A percentile compares a stretch with the other conserved stretches of the same genome.
These are phyloP conservation scores for Trametes polyzona DNA, from an alignment of 1,284 basidiomycete species.

Conservation along the genomic window DNA sequence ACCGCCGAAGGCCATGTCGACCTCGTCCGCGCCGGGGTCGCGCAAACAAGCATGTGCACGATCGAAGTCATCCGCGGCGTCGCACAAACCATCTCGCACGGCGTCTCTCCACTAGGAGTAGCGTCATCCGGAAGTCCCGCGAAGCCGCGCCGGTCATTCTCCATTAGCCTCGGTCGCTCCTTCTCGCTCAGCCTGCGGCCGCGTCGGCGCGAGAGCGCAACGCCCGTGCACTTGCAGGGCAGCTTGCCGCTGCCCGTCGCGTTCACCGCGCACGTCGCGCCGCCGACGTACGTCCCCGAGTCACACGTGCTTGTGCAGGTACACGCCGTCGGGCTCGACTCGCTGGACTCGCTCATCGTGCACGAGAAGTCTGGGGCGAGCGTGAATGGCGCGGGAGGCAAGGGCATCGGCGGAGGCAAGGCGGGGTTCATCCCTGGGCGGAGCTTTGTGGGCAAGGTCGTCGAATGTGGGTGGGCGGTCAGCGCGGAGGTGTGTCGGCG, in stretches of 20 bases:
- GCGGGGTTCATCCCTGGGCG: constrained; percentile 82
- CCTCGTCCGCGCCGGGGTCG: constrained; percentile 72
- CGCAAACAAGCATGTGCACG: constrained; percentile 85
- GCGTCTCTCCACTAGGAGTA: no score
- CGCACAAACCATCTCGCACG: constrained; percentile 32
- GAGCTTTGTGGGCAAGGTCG: constrained; percentile 78
- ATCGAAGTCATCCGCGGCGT: constrained; percentile 77
- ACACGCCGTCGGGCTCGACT: constrained; percentile 82
- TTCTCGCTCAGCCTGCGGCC: constrained; percentile 22
- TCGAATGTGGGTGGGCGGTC: constrained; percentile 83
- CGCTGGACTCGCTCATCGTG: constrained; percentile 68
- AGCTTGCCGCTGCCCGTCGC: constrained; percentile 52
- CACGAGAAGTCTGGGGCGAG: constrained; percentile 43
- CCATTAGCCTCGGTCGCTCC: constrained; percentile 24
- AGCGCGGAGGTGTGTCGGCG: constrained; percentile 62
- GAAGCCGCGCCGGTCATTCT: constrained; percentile 23
- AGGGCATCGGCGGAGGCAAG: constrained; percentile 35
- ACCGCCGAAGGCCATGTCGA: constrained; percentile 58
- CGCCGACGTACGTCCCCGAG: constrained; percentile 71
- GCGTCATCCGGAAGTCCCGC: no score
- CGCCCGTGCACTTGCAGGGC: constrained; percentile 48
- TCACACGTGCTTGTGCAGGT: constrained; percentile 81
- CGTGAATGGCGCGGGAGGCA: constrained; percentile 26
- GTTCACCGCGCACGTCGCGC: constrained; percentile 64
- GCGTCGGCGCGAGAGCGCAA: constrained; percentile 35